A percentile compares a stretch with the other conserved stretches of the same genome.
phyloP scores from a whole-genome alignment of 2,329 filamentous ascomycete species.

The Simplicillium aogashimaense region DNA sequence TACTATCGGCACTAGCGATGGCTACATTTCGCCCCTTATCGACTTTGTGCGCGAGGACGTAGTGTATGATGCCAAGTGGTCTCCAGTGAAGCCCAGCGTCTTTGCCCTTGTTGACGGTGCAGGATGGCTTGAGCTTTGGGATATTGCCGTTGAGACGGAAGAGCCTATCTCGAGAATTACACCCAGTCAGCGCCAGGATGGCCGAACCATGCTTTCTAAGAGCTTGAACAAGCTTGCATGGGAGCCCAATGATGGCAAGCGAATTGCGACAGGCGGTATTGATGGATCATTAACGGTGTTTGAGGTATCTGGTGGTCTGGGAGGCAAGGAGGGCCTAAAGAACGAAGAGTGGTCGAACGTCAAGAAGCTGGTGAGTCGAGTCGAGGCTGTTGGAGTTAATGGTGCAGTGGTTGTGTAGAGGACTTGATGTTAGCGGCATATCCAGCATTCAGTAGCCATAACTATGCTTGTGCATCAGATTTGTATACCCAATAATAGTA shows the following conservation, averaged over 20 bases:
- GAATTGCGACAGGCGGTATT: slow-evolving; percentile 82
- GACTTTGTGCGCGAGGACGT: slow-evolving; percentile 92
- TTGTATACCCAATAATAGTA: no score
- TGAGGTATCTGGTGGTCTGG: slow-evolving; percentile 74
- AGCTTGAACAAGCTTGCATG: slow-evolving; percentile 92
- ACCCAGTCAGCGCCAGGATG: slow-evolving; percentile 56
- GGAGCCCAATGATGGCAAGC: slow-evolving; percentile 82
- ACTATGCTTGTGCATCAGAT: no score
- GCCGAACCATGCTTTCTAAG: slow-evolving; percentile 62
- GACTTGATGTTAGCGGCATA: slow-evolving; percentile 1
- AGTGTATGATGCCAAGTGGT: slow-evolving; percentile 95
- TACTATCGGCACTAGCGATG: slow-evolving; percentile 42
- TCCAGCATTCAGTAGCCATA: no score
- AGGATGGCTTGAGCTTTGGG: slow-evolving; percentile 89
- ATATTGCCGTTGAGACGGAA: slow-evolving; percentile 85
- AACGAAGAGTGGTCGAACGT: slow-evolving; percentile 89
- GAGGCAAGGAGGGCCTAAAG: slow-evolving; percentile 73
- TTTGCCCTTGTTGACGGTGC: slow-evolving; percentile 93
- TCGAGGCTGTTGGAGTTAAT: slow-evolving; percentile 53
- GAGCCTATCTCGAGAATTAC: slow-evolving; percentile 76
- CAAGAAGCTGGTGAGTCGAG: slow-evolving; percentile 74
- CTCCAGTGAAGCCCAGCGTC: slow-evolving; percentile 83
- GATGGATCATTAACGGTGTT: slow-evolving; percentile 88
- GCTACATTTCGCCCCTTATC: slow-evolving; percentile 61
- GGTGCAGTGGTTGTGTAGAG: slow-evolving; percentile 31